Conservation (phyloP, 192 early-diverging fungal genomes). For the Piromyces sp. region DNA sequence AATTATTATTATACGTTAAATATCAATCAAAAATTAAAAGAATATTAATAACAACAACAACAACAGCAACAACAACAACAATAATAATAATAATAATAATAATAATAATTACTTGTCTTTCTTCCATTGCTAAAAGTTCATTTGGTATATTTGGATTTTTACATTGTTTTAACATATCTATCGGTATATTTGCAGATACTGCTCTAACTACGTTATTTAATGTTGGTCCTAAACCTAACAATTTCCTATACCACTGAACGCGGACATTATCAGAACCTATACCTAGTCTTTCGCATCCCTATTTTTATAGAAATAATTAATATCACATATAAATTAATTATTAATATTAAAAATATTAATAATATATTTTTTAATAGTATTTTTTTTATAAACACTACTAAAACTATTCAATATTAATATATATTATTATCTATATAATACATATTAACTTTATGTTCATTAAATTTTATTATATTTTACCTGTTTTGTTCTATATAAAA, state of each 20-base stretch:
- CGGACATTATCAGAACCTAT: slow-evolving; percentile 16
- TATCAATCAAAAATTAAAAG: too few relatives aligned
- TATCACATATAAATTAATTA: too few relatives aligned
- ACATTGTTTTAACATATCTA: slow-evolving; percentile 32
- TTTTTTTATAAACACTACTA: too few relatives aligned
- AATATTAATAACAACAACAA: too few relatives aligned
- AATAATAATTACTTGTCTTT: slow-evolving; percentile 17
- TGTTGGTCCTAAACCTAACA: slow-evolving; percentile 24
- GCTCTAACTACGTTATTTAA: slow-evolving; percentile 24
- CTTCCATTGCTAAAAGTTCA: slow-evolving; percentile 52
- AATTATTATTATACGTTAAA: too few relatives aligned
- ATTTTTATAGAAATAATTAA: background rate
- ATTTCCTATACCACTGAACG: slow-evolving; percentile 17
- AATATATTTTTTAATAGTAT: too few relatives aligned
- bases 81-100: background rate
- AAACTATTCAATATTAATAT: too few relatives aligned
- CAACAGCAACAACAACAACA: too few relatives aligned
- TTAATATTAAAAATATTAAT: too few relatives aligned
- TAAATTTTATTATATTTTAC: too few relatives aligned
- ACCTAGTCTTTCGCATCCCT: slow-evolving; percentile 37
- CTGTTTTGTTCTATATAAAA: slow-evolving; percentile 20
- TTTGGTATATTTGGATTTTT: slow-evolving; percentile 40
- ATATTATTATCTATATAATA: too few relatives aligned
- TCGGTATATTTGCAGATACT: slow-evolving; percentile 29
- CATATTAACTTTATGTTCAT: too few relatives aligned